Base-by-base conservation (phyloP, 495 filamentous ascomycete species). In the Penicillium turbatum region DNA sequence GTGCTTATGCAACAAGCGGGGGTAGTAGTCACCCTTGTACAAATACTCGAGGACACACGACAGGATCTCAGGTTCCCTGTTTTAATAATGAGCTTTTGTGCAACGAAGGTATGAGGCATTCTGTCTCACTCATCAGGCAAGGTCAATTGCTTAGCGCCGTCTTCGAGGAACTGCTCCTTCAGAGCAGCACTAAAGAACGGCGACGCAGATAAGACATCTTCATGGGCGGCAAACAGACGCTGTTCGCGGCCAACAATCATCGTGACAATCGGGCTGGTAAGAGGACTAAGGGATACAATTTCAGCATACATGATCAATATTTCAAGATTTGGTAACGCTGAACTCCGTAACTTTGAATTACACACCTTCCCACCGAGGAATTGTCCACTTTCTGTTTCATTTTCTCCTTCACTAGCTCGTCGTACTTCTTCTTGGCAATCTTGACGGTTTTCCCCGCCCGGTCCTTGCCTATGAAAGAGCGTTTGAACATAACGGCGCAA, bases 191-290 rank as follows among this genome's bases (percentile, higher is more conserved):
- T 70, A 64, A 87, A 85, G 69, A 73, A 83, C 30, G 81, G 77
- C 57, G 83, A 84, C 51, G 75, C 71, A 54, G 72, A 76, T 16
- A 86, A 72, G 49, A 86, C 75, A 64, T 87, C 82, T 70, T 86
- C 82, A 61, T 87, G 84, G 52, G 84, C 84, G 44, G 83, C 84
- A 70, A 87, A 87, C 68, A 96, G 79, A 58, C 90, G 86, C 66
- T 85, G 82, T 54, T 95, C 90, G 43, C 69, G 73, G 31, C 91
- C 89, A 59, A 96, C 85, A 61, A 87, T 79, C 62, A 96, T 74
- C 47, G 89, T 92, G 67, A 95, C 74, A 71, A 95, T 92, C 57
- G 88, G 85, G 56, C 86, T 89, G 54, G 84, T 78, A 68, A 85
- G 76, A 60, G 77, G 77, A 67, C 82, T 85, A 64, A 39, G 17